phyloP scores from a whole-genome alignment of 2,329 filamentous ascomycete species.

The Fusarium verticillioides region DNA sequence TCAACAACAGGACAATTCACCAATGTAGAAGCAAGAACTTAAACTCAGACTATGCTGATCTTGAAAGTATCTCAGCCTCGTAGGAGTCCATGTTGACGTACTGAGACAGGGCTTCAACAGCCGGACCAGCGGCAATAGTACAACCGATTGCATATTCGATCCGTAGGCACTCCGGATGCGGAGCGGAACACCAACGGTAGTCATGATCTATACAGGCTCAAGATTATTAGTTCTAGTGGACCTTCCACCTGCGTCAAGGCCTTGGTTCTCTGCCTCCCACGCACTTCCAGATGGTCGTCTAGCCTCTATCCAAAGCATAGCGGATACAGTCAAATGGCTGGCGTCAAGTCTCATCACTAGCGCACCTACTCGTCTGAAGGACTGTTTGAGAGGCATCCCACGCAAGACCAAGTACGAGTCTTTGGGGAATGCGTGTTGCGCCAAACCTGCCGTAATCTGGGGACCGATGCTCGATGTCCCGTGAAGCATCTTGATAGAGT shows the following conservation, averaged over 20 bases:
- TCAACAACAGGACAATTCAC: not conserved
- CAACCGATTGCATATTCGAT: not conserved
- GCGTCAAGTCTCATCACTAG: no score
- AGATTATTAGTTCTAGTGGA: no score
- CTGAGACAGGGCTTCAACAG: not conserved
- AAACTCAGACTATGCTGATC: not conserved
- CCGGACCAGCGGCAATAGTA: not conserved
- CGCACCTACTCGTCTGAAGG: no score
- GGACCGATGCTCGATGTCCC: not conserved
- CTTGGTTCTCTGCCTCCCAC: not conserved
- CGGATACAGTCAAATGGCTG: no score
- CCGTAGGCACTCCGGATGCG: not conserved
- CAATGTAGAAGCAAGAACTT: not conserved
- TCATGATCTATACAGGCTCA: no score
- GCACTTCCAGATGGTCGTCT: no score
- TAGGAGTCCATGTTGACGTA: not conserved
- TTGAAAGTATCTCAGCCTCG: not conserved
- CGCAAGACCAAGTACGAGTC: no score
- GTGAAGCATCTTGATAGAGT: not conserved
- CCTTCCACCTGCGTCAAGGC: not conserved
- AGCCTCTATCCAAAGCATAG: no score
- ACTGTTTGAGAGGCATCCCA: accelerated
- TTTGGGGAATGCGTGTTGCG: no score
- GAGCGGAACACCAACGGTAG: not conserved
- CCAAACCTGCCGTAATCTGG: no score